Evolutionary conservation across 2,329 filamentous ascomycete species (phyloP).

Genomic region (Chaetomiaceae sp.): DNA sequence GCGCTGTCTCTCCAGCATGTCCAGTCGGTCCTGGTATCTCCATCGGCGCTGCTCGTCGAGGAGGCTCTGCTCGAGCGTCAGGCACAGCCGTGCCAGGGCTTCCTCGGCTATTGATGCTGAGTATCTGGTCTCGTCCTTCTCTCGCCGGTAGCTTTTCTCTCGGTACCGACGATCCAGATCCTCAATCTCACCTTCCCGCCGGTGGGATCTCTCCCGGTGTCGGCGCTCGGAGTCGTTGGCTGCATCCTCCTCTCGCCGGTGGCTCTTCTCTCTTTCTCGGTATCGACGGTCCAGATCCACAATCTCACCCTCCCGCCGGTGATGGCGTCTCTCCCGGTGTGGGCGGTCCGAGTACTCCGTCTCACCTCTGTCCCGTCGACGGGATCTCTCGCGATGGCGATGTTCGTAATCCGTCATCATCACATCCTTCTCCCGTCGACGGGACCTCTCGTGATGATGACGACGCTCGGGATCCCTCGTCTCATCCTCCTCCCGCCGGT

Average conservation of each 20-base stretch:
- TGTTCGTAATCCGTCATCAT: not conserved
- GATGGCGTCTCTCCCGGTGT: not conserved
- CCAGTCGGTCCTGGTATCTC: slow-evolving; percentile 4
- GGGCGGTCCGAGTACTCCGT: not conserved
- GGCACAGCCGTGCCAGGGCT: slow-evolving; percentile 6
- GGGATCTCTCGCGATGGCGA: not conserved
- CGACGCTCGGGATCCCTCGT: not conserved
- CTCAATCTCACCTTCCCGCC: not conserved
- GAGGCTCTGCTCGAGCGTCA: slow-evolving; percentile 13
- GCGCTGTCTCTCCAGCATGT: not conserved
- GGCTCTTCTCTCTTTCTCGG: too few relatives aligned
- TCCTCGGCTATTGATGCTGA: slow-evolving; percentile 2
- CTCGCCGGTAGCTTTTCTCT: not conserved
- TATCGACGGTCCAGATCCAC: not conserved
- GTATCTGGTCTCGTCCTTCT: not conserved
- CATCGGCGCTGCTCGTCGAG: slow-evolving; percentile 8
- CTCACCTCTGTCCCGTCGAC: not conserved
- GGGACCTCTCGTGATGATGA: too few relatives aligned
- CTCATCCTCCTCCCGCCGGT: not conserved
- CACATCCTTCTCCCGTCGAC: too few relatives aligned
- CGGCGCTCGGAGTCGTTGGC: too few relatives aligned
- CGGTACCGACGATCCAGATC: not conserved
- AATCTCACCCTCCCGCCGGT: too few relatives aligned
- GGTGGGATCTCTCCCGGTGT: not conserved
- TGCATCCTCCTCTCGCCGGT: too few relatives aligned